These are phyloP conservation scores for Amanita brunnescens DNA, from an alignment of 768 basidiomycete genomes.

Conservation along the genomic window DNA sequence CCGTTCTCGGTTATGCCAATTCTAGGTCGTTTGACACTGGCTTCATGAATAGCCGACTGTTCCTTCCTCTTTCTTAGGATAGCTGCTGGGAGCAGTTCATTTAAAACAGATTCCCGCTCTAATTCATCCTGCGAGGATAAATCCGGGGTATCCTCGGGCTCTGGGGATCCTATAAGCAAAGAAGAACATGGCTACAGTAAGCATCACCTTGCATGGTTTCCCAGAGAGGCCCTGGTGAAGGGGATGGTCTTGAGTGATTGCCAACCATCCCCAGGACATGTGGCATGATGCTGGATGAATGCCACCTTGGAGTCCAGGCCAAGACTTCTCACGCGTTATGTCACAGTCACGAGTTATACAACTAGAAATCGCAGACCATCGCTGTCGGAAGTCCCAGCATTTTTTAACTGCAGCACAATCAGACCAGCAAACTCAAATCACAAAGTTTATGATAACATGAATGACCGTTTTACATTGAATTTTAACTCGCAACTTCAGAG, in stretches of 20 bases:
- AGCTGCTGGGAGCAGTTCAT: not conserved
- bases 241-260: not conserved
- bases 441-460: too few relatives aligned
- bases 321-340: not conserved
- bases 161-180: not conserved
- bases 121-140: not conserved
- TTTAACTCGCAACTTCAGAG: too few relatives aligned
- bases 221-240: constrained; percentile 9
- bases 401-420: too few relatives aligned
- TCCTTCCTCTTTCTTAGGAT: constrained; percentile 3
- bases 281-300: not conserved
- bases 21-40: constrained; percentile 1
- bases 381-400: too few relatives aligned
- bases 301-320: too few relatives aligned
- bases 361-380: too few relatives aligned
- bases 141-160: not conserved
- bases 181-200: not conserved
- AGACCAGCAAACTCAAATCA: too few relatives aligned
- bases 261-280: not conserved
- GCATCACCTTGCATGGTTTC: constrained; percentile 4
- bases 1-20: not conserved
- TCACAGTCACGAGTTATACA: not conserved
- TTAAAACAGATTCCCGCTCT: not conserved
- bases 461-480: too few relatives aligned
- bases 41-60: not conserved